Evolutionary conservation across 2,329 filamentous ascomycete species (phyloP), one percentile per base, ranked within the genome.

Genomic region (Tolypocladium pustulatum): DNA sequence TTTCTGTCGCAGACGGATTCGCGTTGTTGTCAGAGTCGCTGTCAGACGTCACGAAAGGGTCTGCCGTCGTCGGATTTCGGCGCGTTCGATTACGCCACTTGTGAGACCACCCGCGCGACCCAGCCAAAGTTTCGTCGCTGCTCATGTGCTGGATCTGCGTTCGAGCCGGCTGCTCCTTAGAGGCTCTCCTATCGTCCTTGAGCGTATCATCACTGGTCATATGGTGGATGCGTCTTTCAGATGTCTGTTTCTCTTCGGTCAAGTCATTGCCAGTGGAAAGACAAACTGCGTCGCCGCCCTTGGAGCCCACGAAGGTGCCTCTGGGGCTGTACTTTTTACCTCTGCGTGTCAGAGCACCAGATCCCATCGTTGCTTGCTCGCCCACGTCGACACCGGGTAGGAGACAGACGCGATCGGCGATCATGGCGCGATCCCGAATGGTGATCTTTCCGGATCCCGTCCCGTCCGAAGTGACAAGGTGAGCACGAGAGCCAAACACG

Each of bases 401-500:
- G 20, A 82, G 69, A 3, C 77, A 74, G 1, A 81, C 80, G 25
- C 81, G 76, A 64, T 84, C 81, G 2, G 80, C 81, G 59, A 84
- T 77, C 81, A 84, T 84, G 25, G 79, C 75, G 1, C 77, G 71
- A 58, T 78, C 74, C 8, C 71, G 67, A 55, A 84, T 75, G 15
- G 68, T 72, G 54, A 84, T 72, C 10, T 64, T 69, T 17, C 79
- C 78, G 13, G 77, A 78, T 0, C 81, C 77, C 27, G 66, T 68
- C 3, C 75, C 78, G 64, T 84, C 81, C 0, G 79, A 78, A 1
- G 79, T 83, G 36, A 83, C 67, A 0, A 84, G 64, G 58, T 81
- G 75, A 3, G 80, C 77, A 3, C 80, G 75, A 15, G 80, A 83
- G 0, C 81, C 81, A 61, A 84, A 84, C 12, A 84, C 80, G n/a